phyloP scores from a whole-genome alignment of 192 early-diverging fungal genomes.

The Geranomyces michiganensis region DNA sequence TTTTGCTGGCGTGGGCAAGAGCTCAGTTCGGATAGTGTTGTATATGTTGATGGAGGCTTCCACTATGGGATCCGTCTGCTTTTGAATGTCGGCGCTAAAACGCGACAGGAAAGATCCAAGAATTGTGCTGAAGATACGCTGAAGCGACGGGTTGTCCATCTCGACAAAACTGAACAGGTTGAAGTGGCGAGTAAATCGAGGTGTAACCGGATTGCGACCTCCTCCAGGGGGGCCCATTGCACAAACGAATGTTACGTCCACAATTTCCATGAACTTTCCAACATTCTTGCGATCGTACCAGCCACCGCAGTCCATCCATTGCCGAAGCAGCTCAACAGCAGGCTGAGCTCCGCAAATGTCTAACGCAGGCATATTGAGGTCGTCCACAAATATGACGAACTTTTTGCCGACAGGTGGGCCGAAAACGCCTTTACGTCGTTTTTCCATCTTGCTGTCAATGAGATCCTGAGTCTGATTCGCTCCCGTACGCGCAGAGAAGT shows the following conservation, averaged over 20 bases:
- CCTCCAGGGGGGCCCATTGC: conserved; percentile 69
- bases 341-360: conserved; percentile 68
- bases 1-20: conserved; percentile 64
- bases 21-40: conserved; percentile 57
- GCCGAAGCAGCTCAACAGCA: conserved; percentile 62
- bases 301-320: conserved; percentile 67
- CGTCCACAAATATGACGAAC: conserved; percentile 63
- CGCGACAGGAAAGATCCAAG: conserved; percentile 54
- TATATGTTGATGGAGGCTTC: conserved; percentile 58
- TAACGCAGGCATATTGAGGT: conserved; percentile 65
- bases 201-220: conserved; percentile 61
- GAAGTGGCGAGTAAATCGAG: conserved; percentile 58
- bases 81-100: conserved; percentile 56
- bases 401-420: conserved; percentile 65
- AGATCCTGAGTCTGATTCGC: conserved; percentile 68
- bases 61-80: conserved; percentile 51
- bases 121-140: conserved; percentile 60
- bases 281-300: conserved; percentile 65
- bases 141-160: conserved; percentile 59
- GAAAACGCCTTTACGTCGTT: conserved; percentile 65
- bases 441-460: conserved; percentile 67
- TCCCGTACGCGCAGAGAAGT: conserved; percentile 61
- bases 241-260: conserved; percentile 59
- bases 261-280: conserved; percentile 65
- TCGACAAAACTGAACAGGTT: conserved; percentile 61